phyloP scores from a whole-genome alignment of 2,329 filamentous ascomycete genomes.

The Ophiostoma ulmi region DNA sequence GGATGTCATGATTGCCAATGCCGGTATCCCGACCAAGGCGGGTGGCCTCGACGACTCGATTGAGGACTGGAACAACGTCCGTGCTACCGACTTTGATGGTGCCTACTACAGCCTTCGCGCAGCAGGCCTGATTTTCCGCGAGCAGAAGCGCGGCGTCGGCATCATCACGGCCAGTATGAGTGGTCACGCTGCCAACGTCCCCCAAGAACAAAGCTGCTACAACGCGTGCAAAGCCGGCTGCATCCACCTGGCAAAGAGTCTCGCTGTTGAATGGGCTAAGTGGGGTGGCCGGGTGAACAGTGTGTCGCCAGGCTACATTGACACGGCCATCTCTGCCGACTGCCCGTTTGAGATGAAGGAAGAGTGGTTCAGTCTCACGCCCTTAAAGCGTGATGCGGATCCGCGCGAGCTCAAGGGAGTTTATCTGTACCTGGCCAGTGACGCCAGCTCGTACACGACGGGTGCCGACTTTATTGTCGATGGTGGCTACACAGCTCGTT shows the following conservation, averaged over 20 bases:
- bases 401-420: conserved; percentile 74
- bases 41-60: conserved; percentile 60
- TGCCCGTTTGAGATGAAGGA: conserved; percentile 60
- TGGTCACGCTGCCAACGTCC: conserved; percentile 71
- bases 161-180: conserved; percentile 75
- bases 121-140: conserved; percentile 57
- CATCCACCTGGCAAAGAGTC: conserved; percentile 58
- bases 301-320: conserved; percentile 70
- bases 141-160: conserved; percentile 62
- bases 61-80: conserved; percentile 62
- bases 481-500: conserved; percentile 54
- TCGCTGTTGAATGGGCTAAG: conserved; percentile 71
- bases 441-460: conserved; percentile 76
- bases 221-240: conserved; percentile 67
- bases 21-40: conserved; percentile 67
- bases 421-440: conserved; percentile 79
- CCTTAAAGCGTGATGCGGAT: conserved; percentile 73
- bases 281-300: conserved; percentile 65
- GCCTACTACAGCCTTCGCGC: conserved; percentile 72
- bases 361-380: conserved; percentile 72
- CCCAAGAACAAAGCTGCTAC: conserved; percentile 68
- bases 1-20: conserved; percentile 75
- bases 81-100: conserved; percentile 67
- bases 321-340: conserved; percentile 66
- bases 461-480: conserved; percentile 69